phyloP scores from a whole-genome alignment of 345 rosid genomes.

The Eucalyptus leucophloia region DNA sequence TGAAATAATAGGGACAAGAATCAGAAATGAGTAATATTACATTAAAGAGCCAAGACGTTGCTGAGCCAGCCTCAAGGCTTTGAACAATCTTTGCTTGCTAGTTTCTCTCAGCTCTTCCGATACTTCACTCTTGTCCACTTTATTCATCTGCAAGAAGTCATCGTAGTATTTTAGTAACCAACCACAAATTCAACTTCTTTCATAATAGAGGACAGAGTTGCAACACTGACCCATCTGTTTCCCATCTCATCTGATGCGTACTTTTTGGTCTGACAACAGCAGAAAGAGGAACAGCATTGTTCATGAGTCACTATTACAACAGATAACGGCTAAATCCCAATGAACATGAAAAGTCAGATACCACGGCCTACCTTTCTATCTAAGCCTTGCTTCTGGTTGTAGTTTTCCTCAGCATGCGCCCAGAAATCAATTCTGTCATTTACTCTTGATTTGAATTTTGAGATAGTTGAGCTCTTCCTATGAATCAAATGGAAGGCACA shows the following conservation, averaged over 20 bases:
- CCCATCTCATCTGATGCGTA: background rate
- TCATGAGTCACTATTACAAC: background rate
- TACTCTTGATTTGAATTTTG: constrained; percentile 36
- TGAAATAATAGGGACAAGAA: background rate
- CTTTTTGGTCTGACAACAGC: background rate
- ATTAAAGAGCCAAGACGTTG: constrained; percentile 31
- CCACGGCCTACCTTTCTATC: constrained; percentile 38
- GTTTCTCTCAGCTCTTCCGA: constrained; percentile 52
- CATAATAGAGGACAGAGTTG: background rate
- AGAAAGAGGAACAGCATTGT: background rate
- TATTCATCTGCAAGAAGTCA: constrained; percentile 28
- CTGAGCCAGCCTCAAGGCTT: constrained; percentile 45
- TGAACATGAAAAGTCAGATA: background rate
- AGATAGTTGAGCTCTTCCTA: constrained; percentile 23
- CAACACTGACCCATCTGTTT: background rate
- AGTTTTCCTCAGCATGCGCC: constrained; percentile 68
- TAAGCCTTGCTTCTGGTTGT: constrained; percentile 22
- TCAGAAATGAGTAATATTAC: background rate
- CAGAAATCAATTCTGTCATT: constrained; percentile 51
- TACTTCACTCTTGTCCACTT: constrained; percentile 50
- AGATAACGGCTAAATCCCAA: background rate
- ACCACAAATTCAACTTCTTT: background rate
- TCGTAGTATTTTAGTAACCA: background rate
- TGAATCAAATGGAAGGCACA: no score
- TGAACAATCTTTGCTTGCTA: constrained; percentile 54